Percentiles rank a stretch among this genome's conserved stretches.
phyloP scores from a whole-genome alignment of 768 basidiomycete species.

The Tricholoma saponaceum region DNA sequence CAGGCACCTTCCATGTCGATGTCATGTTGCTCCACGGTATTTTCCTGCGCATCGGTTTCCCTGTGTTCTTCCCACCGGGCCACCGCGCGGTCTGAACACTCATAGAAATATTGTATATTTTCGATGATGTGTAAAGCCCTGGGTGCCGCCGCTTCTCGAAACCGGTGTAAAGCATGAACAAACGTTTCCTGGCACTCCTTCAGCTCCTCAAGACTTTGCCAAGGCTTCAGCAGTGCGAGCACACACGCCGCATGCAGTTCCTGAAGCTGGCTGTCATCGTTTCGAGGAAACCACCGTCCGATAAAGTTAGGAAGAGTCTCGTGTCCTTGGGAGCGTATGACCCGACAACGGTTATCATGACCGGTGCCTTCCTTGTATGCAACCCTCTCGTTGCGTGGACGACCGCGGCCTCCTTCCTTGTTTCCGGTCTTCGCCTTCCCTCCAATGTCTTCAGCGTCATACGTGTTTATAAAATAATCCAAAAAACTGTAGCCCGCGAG shows the following conservation, averaged over 20 bases:
- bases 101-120: too few relatives aligned
- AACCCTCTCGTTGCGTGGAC: background rate
- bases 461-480: constrained; percentile 14
- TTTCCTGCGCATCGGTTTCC: too few relatives aligned
- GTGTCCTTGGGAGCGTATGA: constrained; percentile 5
- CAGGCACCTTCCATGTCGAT: too few relatives aligned
- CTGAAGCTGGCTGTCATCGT: constrained; percentile 10
- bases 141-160: too few relatives aligned
- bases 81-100: too few relatives aligned
- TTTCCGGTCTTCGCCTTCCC: background rate
- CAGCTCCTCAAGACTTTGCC: constrained; percentile 22
- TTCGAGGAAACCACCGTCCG: constrained; percentile 26
- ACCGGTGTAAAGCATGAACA: too few relatives aligned
- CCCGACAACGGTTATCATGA: background rate
- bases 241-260: constrained; percentile 27
- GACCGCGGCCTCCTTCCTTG: too few relatives aligned
- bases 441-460: background rate
- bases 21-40: too few relatives aligned
- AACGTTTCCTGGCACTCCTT: constrained; percentile 1
- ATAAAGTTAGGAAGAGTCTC: constrained; percentile 29
- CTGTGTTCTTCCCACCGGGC: too few relatives aligned
- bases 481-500: constrained; percentile 3
- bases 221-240: constrained; percentile 31
- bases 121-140: too few relatives aligned
- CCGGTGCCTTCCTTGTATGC: background rate